Evolutionary conservation across 495 filamentous ascomycete genomes (phyloP).

Genomic region (Neurospora hispaniola): DNA sequence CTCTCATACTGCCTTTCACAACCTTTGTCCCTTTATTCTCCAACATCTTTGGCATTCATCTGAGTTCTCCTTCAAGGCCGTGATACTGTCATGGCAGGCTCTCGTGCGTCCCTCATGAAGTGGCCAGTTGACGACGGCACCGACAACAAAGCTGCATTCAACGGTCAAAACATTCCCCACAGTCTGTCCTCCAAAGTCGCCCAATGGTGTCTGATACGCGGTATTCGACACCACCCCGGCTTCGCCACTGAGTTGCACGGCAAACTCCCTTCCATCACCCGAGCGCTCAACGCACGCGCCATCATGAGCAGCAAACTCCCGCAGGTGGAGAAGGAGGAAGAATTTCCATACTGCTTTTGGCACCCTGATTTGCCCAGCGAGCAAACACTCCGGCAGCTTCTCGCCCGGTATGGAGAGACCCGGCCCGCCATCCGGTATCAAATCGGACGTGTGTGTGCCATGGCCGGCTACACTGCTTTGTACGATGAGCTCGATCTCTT

Average conservation of each 20-base stretch:
- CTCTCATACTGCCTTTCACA: too few species aligned
- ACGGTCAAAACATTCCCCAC: background rate
- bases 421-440: slow-evolving; percentile 10
- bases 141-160: background rate
- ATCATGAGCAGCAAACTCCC: slow-evolving; percentile 32
- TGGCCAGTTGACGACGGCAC: background rate
- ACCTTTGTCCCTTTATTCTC: too few species aligned
- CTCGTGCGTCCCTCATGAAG: background rate
- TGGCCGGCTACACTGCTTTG: slow-evolving; percentile 11
- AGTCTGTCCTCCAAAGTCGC: background rate
- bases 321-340: slow-evolving; percentile 16
- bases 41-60: too few species aligned
- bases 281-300: slow-evolving; percentile 25
- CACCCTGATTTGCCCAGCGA: slow-evolving; percentile 26
- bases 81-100: background rate
- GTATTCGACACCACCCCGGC: slow-evolving; percentile 17
- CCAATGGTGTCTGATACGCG: slow-evolving; percentile 13
- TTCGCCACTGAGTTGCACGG: slow-evolving; percentile 15
- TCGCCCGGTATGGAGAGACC: slow-evolving; percentile 1
- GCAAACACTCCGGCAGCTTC: slow-evolving; percentile 23
- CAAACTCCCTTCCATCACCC: slow-evolving; percentile 12
- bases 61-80: background rate
- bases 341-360: slow-evolving; percentile 35
- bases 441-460: slow-evolving; percentile 10
- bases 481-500: slow-evolving; percentile 11